These are phyloP conservation scores for Suhomyces bribrorum DNA, from an alignment of 1,139 yeast genomes.

Conservation along the genomic window DNA sequence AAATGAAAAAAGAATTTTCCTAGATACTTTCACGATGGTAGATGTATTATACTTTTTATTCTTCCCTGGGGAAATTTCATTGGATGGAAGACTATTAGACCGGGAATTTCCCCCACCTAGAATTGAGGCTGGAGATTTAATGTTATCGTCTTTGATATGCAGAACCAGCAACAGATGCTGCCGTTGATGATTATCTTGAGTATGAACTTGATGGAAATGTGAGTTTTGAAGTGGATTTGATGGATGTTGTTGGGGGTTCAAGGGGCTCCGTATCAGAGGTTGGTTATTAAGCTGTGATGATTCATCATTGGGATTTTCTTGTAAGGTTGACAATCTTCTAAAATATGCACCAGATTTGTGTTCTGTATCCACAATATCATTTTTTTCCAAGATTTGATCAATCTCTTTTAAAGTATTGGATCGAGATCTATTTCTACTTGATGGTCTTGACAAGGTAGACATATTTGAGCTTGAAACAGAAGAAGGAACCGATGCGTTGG, in stretches of 20 bases:
- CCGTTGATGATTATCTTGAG: conserved; percentile 6
- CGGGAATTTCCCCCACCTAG: conserved; percentile 2
- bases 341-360: conserved; percentile 67
- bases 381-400: conserved; percentile 42
- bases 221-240: conserved; percentile 1
- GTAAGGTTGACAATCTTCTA: conserved; percentile 67
- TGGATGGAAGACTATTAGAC: conserved; percentile 10
- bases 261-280: background rate
- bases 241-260: background rate
- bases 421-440: conserved; percentile 27
- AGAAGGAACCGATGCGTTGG: conserved; percentile 2
- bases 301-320: conserved; percentile 53
- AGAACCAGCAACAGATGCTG: conserved; percentile 11
- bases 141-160: conserved; percentile 9
- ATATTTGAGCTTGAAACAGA: conserved; percentile 8
- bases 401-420: conserved; percentile 45
- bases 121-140: conserved; percentile 5
- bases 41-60: conserved; percentile 21
- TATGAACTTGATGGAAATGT: conserved; percentile 1
- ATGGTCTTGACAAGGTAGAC: conserved; percentile 10
- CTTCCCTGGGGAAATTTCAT: conserved; percentile 17
- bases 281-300: conserved; percentile 1
- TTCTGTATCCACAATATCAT: conserved; percentile 44
- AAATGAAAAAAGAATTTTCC: conserved; percentile 59
- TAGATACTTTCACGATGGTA: conserved; percentile 49